A percentile compares a stretch with the other conserved stretches of the same genome.
These are phyloP conservation scores for Lasiodiplodia sp. DNA, from an alignment of 2,329 filamentous ascomycete species.

Conservation along the genomic window DNA sequence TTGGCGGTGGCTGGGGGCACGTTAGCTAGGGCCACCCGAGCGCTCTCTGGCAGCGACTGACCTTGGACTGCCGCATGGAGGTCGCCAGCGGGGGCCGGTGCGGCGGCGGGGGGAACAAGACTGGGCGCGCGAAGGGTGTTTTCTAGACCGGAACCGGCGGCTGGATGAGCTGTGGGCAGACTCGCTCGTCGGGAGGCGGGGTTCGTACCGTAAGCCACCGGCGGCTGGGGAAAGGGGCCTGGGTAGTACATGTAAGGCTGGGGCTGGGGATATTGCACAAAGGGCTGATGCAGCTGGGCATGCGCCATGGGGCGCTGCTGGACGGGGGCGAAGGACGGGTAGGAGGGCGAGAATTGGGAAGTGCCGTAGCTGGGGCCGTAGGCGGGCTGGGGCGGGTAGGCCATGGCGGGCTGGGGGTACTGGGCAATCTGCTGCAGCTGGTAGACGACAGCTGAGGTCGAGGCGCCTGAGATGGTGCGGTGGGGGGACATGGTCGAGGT, in stretches of 20 bases:
- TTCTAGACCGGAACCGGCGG: not conserved
- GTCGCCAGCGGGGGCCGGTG: slow-evolving; percentile 4
- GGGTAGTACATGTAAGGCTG: slow-evolving; percentile 30
- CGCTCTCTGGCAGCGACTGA: slow-evolving; percentile 32
- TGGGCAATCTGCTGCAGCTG: slow-evolving; percentile 50
- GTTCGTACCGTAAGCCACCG: slow-evolving; percentile 37
- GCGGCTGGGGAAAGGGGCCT: slow-evolving; percentile 33
- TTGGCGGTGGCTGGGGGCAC: not conserved
- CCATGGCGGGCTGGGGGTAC: slow-evolving; percentile 39
- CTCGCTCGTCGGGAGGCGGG: slow-evolving; percentile 43
- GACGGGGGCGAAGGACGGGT: slow-evolving; percentile 32
- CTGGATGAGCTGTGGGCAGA: slow-evolving; percentile 33
- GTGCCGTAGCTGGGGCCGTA: slow-evolving; percentile 40
- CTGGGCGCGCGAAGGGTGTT: not conserved
- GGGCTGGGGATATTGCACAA: slow-evolving; percentile 18
- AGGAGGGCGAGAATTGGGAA: slow-evolving; percentile 41
- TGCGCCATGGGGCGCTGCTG: slow-evolving; percentile 23
- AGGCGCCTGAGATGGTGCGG: slow-evolving; percentile 45
- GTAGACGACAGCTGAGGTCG: slow-evolving; percentile 50
- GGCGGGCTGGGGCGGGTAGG: slow-evolving; percentile 37
- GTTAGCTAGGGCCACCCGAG: not conserved
- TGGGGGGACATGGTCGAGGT: slow-evolving; percentile 35
- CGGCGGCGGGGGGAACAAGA: not conserved
- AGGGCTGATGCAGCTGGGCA: slow-evolving; percentile 23
- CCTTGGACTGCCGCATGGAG: slow-evolving; percentile 34